Conservation (phyloP, 208 protist species). For the Blastocrithidia nonstop region DNA sequence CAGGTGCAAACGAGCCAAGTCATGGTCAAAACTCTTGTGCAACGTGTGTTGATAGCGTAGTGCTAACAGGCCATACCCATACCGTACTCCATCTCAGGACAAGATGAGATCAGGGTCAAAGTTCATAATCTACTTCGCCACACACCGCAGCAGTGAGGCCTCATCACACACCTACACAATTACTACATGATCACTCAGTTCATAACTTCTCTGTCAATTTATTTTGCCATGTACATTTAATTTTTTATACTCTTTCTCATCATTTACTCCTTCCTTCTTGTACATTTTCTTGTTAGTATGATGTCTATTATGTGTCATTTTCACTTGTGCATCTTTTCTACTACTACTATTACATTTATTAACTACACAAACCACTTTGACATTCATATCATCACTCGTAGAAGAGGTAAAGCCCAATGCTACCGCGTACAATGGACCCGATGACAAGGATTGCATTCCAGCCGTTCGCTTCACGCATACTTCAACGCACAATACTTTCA, state of each 20-base stretch:
- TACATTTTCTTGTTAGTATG: too few relatives aligned
- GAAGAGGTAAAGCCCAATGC: slow-evolving; percentile 18
- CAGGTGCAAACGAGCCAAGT: slow-evolving; percentile 52
- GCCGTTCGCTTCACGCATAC: slow-evolving; percentile 19
- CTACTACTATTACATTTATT: background rate
- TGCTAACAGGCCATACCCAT: slow-evolving; percentile 40
- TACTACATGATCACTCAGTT: slow-evolving; percentile 12
- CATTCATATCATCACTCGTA: slow-evolving; percentile 7
- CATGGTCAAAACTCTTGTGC: slow-evolving; percentile 18
- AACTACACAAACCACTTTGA: slow-evolving; percentile 30
- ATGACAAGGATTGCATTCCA: slow-evolving; percentile 10
- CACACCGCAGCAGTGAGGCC: slow-evolving; percentile 20
- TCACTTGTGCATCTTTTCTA: too few relatives aligned
- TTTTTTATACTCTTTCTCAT: background rate
- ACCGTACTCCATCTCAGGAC: slow-evolving; percentile 65
- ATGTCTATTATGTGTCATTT: too few relatives aligned
- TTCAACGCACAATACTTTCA: slow-evolving; percentile 29
- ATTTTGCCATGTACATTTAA: background rate
- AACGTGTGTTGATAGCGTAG: slow-evolving; percentile 39
- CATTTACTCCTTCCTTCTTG: background rate
- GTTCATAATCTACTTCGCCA: slow-evolving; percentile 17
- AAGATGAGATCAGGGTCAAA: slow-evolving; percentile 60
- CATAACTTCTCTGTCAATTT: background rate
- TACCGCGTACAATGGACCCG: slow-evolving; percentile 32
- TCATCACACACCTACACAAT: slow-evolving; percentile 26